Evolutionary conservation across 768 basidiomycete species (phyloP).

Genomic region (Galerina sulciceps): DNA sequence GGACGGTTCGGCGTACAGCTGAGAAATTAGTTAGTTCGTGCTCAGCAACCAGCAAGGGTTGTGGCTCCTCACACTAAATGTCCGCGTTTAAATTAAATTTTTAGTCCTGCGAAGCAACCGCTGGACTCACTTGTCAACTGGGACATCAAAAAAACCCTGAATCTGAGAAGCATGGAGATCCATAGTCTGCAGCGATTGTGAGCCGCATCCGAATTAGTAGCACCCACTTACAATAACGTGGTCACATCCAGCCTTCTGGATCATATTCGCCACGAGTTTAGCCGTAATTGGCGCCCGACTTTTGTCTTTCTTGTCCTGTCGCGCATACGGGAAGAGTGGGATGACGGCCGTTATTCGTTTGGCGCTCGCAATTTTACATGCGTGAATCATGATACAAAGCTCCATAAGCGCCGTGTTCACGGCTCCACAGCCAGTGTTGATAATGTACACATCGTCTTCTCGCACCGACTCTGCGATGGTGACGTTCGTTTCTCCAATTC

Average conservation of each 20-base stretch:
- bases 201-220: conserved; percentile 7
- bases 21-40: conserved; percentile 23
- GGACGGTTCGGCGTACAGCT: conserved; percentile 96
- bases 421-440: conserved; percentile 87
- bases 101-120: conserved; percentile 17
- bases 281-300: conserved; percentile 97
- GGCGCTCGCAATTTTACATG: conserved; percentile 99
- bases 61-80: conserved; percentile 21
- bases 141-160: conserved; percentile 99
- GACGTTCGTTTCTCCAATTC: conserved; percentile 90
- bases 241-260: conserved; percentile 90
- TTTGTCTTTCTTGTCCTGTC: conserved; percentile 99
- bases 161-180: conserved; percentile 99
- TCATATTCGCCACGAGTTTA: conserved; percentile 98
- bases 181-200: conserved; percentile 73
- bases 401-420: conserved; percentile 98
- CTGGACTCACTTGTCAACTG: conserved; percentile 93
- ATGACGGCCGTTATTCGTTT: conserved; percentile 98
- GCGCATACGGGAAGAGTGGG: conserved; percentile 94
- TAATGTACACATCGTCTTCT: conserved; percentile 98
- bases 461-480: conserved; percentile 94
- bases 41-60: conserved; percentile 10
- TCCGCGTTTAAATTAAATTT: conserved; percentile 14
- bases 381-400: conserved; percentile 98
- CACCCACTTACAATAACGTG: conserved; percentile 86